phyloP scores from a whole-genome alignment of 257 asterid species.

The Solanum arcanum region DNA sequence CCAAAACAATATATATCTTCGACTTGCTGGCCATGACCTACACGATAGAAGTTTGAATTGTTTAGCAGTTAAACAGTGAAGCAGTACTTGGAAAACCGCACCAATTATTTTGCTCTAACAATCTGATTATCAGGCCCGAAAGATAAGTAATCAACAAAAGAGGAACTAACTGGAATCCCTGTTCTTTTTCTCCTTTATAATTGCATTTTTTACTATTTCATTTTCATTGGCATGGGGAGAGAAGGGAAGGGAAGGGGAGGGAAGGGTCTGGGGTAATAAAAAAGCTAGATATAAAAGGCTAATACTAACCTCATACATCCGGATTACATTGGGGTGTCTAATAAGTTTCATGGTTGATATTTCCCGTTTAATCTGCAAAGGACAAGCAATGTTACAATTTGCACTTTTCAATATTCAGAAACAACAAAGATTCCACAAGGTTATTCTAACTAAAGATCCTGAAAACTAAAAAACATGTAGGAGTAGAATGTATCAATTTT shows the following conservation, averaged over 20 bases:
- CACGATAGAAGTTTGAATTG: slow-evolving; percentile 10
- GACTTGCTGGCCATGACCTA: slow-evolving; percentile 99
- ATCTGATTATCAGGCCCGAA: background rate
- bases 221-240: background rate
- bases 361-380: slow-evolving; percentile 85
- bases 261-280: background rate
- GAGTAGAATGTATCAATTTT: background rate
- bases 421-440: background rate
- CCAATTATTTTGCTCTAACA: background rate
- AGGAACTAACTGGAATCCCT: background rate
- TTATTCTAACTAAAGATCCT: background rate
- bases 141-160: background rate
- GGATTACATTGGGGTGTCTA: slow-evolving; percentile 88
- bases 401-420: background rate
- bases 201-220: background rate
- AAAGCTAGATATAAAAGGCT: background rate
- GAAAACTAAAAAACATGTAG: background rate
- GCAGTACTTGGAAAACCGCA: background rate
- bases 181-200: background rate
- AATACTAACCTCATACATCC: slow-evolving; percentile 72
- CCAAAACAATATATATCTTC: slow-evolving; percentile 85
- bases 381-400: background rate
- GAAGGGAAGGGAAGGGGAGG: background rate
- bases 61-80: background rate
- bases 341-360: slow-evolving; percentile 89